These are phyloP conservation scores for Coemansia sp. DNA, from an alignment of 371 early-diverging fungal genomes.

Conservation along the genomic window DNA sequence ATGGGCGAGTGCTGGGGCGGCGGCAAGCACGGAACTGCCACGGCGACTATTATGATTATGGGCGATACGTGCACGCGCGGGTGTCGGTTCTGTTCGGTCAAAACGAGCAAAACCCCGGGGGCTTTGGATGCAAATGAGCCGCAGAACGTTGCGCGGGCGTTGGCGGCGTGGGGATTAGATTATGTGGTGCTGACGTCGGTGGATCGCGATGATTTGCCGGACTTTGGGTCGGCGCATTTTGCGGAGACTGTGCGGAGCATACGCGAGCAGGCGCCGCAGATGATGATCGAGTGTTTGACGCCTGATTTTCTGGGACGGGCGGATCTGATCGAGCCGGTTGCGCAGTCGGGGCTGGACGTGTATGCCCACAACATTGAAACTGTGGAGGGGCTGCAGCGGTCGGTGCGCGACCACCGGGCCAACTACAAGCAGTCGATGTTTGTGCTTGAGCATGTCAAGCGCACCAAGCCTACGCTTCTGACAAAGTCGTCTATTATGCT, in stretches of 20 bases:
- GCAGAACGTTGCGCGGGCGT: constrained; percentile 91
- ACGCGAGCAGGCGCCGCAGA: constrained; percentile 85
- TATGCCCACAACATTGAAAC: constrained; percentile 99
- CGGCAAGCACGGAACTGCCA: constrained; percentile 91
- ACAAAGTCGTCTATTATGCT: constrained; percentile 98
- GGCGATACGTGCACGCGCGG: constrained; percentile 98
- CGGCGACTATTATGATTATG: constrained; percentile 99
- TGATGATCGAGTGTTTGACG: constrained; percentile 93
- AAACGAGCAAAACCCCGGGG: constrained; percentile 86
- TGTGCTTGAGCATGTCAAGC: constrained; percentile 87
- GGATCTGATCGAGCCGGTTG: constrained; percentile 76
- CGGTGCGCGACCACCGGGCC: constrained; percentile 94
- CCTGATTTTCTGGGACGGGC: constrained; percentile 91
- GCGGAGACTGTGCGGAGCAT: constrained; percentile 85
- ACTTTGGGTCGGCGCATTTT: constrained; percentile 94
- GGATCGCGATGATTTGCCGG: constrained; percentile 92
- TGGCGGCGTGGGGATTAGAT: constrained; percentile 94
- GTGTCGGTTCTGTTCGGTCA: constrained; percentile 97
- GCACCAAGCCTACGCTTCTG: constrained; percentile 70
- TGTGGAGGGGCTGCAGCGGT: constrained; percentile 85
- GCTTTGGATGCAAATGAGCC: constrained; percentile 93
- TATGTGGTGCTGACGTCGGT: constrained; percentile 97
- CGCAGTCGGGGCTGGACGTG: constrained; percentile 89
- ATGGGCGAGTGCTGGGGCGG: constrained; percentile 99
- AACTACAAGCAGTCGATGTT: constrained; percentile 87